Percentiles rank a stretch among this genome's conserved stretches.
These are phyloP conservation scores for Picea abies DNA, from an alignment of 83 land plant genomes.

Conservation along the genomic window DNA sequence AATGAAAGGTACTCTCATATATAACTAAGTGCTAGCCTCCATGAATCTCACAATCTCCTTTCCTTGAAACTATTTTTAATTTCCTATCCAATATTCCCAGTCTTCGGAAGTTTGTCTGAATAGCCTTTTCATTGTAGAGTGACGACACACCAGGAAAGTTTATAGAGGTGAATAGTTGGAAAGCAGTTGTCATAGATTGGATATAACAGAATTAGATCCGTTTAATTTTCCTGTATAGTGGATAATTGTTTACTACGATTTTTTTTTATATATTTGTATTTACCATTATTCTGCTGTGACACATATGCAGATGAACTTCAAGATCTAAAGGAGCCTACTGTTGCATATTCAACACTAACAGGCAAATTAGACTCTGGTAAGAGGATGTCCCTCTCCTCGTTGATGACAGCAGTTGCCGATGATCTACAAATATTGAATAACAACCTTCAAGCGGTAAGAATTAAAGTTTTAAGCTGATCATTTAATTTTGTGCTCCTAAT, in stretches of 20 bases:
- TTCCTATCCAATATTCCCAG: too few species aligned
- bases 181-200: too few species aligned
- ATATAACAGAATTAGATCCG: background rate
- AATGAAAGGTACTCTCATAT: background rate
- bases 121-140: background rate
- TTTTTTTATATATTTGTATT: background rate
- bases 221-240: background rate
- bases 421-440: slow-evolving; percentile 76
- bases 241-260: background rate
- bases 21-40: background rate
- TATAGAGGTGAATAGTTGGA: too few species aligned
- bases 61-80: too few species aligned
- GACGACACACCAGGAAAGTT: background rate
- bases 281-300: background rate
- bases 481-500: slow-evolving; percentile 1
- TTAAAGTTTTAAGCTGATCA: background rate
- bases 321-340: background rate
- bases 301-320: background rate
- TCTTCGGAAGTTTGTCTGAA: background rate
- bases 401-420: slow-evolving; percentile 73
- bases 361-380: slow-evolving; percentile 20
- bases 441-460: slow-evolving; percentile 74
- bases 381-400: slow-evolving; percentile 37
- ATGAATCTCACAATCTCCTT: background rate
- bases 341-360: background rate